These are phyloP conservation scores for Suillus lakei DNA, from an alignment of 768 basidiomycete genomes.

Conservation along the genomic window DNA sequence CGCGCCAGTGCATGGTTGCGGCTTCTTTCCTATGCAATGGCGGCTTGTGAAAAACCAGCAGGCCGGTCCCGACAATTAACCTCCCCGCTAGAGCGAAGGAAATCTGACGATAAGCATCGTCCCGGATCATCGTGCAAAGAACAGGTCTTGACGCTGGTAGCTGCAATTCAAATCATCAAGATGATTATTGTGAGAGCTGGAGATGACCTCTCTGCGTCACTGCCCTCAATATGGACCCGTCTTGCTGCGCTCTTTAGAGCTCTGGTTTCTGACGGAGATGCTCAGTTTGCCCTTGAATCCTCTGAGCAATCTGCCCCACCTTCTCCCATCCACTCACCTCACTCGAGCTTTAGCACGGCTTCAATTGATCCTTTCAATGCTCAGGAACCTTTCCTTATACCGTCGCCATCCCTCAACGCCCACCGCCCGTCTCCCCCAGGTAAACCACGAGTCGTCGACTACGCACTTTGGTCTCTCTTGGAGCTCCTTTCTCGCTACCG, in stretches of 20 bases:
- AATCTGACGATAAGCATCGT: slow-evolving; percentile 45
- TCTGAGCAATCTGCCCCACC: slow-evolving; percentile 49
- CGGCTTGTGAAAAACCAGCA: slow-evolving; percentile 48
- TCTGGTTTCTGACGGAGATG: slow-evolving; percentile 61
- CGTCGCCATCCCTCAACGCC: slow-evolving; percentile 7
- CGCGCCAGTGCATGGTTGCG: slow-evolving; percentile 63
- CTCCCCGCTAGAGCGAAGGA: slow-evolving; percentile 45
- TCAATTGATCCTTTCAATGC: slow-evolving; percentile 21
- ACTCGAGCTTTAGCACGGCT: slow-evolving; percentile 36
- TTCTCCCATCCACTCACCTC: slow-evolving; percentile 59
- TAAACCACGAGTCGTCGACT: slow-evolving; percentile 68
- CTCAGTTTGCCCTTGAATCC: slow-evolving; percentile 56
- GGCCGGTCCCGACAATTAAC: slow-evolving; percentile 27
- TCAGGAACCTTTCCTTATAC: slow-evolving; percentile 1
- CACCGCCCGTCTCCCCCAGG: slow-evolving; percentile 24
- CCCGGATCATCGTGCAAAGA: slow-evolving; percentile 21
- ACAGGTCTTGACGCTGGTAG: slow-evolving; percentile 39
- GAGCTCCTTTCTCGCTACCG: slow-evolving; percentile 68
- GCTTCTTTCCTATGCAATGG: slow-evolving; percentile 61
- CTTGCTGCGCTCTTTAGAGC: slow-evolving; percentile 57
- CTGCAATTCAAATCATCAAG: slow-evolving; percentile 71
- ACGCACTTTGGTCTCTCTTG: slow-evolving; percentile 72
- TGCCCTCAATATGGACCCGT: slow-evolving; percentile 68
- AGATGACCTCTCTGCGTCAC: slow-evolving; percentile 55
- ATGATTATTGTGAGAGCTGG: slow-evolving; percentile 66